Conservation (phyloP, 2,329 filamentous ascomycete genomes). For the Ceratocystis cubensis region DNA sequence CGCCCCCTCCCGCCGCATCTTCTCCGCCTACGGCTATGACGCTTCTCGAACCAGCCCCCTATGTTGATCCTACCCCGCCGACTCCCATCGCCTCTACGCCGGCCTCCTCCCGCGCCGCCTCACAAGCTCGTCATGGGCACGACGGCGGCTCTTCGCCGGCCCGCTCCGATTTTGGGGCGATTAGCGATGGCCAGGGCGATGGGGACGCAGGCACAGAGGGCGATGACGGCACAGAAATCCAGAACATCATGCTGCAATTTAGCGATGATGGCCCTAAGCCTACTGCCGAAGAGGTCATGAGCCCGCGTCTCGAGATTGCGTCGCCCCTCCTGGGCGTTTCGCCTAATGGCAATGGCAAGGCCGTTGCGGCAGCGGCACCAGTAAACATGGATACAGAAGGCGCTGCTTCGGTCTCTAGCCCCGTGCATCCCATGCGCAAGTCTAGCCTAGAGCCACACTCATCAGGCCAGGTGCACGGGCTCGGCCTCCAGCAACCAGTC, state of each 20-base stretch:
- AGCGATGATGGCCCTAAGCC: conserved; percentile 60
- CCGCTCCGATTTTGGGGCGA: conserved; percentile 41
- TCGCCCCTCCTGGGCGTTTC: conserved; percentile 58
- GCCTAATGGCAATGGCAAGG: not conserved
- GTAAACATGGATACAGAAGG: not conserved
- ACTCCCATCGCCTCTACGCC: conserved; percentile 44
- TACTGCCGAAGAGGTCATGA: conserved; percentile 78
- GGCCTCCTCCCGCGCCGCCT: conserved; percentile 48
- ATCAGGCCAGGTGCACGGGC: conserved; percentile 37
- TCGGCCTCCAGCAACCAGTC: conserved; percentile 23
- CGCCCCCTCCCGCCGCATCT: conserved; percentile 16
- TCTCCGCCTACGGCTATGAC: conserved; percentile 32
- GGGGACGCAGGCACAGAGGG: conserved; percentile 46
- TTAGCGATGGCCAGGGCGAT: conserved; percentile 33
- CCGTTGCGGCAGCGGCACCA: not conserved
- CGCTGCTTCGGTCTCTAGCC: not conserved
- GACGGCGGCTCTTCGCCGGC: conserved; percentile 37
- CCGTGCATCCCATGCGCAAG: conserved; percentile 63
- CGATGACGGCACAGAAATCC: conserved; percentile 72
- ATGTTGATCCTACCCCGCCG: conserved; percentile 46
- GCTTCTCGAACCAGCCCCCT: conserved; percentile 36
- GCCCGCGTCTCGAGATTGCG: conserved; percentile 70
- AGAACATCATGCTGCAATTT: conserved; percentile 97
- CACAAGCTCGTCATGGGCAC: conserved; percentile 32
- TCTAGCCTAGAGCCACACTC: conserved; percentile 71